Evolutionary conservation across 2,329 filamentous ascomycete genomes (phyloP), one percentile per base, ranked within the genome.

Genomic region (Fusarium tupiense): DNA sequence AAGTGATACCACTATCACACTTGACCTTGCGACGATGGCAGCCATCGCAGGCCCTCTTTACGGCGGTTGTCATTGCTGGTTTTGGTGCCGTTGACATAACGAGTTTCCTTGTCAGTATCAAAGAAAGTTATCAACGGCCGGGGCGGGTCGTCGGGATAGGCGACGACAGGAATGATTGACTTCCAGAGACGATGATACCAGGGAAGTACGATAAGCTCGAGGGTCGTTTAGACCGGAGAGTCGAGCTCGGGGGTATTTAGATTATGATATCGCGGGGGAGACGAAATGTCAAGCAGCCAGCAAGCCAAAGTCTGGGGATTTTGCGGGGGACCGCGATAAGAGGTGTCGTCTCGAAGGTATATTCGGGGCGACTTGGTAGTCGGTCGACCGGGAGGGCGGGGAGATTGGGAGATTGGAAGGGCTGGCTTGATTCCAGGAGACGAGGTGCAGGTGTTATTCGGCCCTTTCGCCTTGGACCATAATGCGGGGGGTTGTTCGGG

Each of bases 1-100:
- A 94, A 26, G 92, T 91, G 77, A 91, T 91, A 79, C 90, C 85
- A 66, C 91, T 91, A 79, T 93, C 91, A 80, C 92, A 93, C 81
- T 92, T 93, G 80, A 93, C 91, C 82, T 93, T 93, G 81, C 91
- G 89, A 74, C 91, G 90, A 85, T 93, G 91, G 81, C 91, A 93
- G 78, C 91, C 91, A 81, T 93, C 91, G 84, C 91, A 93, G 67
- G 91, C 91, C 79, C 91, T 84, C 79, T 89, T 89, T 57, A 89
- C 86, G 72, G 87, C 86, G 74, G 87, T 86, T 49, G 86, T 82
- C 87, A 77, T 80, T 77, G 61, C 12, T 59, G 56, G 12, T 59
- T 59, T 59, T 26, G 56, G 12, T 59, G 41, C 31, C 56, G 56
- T 35, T 50, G 40, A 46, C 56, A 59, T 59, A 16, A 8, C 12